Conservation (phyloP, 768 basidiomycete species). For the Coprinopsis marcescibilis region DNA sequence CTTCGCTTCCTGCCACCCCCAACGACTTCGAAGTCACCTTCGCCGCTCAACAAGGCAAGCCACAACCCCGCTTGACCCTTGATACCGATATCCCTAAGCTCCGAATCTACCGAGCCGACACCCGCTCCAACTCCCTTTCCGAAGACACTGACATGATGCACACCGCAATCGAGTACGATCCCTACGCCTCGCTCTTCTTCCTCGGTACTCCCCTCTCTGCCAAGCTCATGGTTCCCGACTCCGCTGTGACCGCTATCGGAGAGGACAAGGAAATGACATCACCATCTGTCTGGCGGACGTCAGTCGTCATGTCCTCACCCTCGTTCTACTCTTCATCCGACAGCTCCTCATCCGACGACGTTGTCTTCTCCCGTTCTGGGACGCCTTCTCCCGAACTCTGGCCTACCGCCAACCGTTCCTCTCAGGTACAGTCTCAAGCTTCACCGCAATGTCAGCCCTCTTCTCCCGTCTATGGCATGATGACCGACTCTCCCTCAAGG, state of each 20-base stretch:
- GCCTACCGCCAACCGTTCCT: constrained; percentile 19
- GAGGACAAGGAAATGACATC: constrained; percentile 53
- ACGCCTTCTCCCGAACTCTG: constrained; percentile 22
- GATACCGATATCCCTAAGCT: constrained; percentile 47
- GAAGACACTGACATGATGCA: constrained; percentile 65
- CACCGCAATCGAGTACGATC: constrained; percentile 65
- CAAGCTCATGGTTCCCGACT: constrained; percentile 31
- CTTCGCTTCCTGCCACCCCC: constrained; percentile 56
- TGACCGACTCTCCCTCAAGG: constrained; percentile 39
- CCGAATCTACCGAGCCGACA: constrained; percentile 41
- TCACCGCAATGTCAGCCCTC: constrained; percentile 39
- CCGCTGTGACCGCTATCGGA: constrained; percentile 37
- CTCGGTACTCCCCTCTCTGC: constrained; percentile 39
- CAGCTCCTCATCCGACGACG: constrained; percentile 26
- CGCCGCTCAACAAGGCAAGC: constrained; percentile 27
- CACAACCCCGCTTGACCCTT: constrained; percentile 48
- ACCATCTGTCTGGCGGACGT: constrained; percentile 42
- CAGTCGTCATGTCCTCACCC: constrained; percentile 39
- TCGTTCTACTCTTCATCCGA: constrained; percentile 42
- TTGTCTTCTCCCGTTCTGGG: constrained; percentile 21
- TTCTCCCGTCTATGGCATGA: constrained; percentile 34
- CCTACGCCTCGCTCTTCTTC: constrained; percentile 54
- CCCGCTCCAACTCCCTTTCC: constrained; percentile 38
- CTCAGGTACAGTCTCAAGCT: constrained; percentile 29
- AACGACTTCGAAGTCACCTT: constrained; percentile 42